Base-by-base conservation (phyloP, 257 asterid genomes). In the Ehretia macrophylla region DNA sequence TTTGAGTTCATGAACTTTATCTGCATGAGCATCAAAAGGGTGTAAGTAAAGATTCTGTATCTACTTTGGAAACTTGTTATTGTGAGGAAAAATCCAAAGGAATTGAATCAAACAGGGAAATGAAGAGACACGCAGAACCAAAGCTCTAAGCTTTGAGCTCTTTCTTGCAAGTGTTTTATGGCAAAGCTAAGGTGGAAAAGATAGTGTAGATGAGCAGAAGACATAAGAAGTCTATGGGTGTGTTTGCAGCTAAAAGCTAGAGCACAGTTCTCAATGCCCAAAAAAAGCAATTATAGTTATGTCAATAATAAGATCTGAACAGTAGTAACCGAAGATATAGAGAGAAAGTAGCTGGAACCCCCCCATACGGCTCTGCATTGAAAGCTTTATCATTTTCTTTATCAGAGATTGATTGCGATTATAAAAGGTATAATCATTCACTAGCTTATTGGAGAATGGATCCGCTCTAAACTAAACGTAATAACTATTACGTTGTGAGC, bases 151-250 rank as follows among this genome's bases (percentile, higher is more conserved):
- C 40, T 58, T 56, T 35, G 35, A 68, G 66, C 45, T 18, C 53
- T 38, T 56, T 61, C 60, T 64, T 59, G 61, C 52, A 51, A 62
- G 78, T 57, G 76, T 74, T 77, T n/a, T 81, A 83, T 79, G 71
- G 85, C 63, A 71, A 75, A 70, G 74, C 71, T 58, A 72, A 74
- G 81, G 82, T 66, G 71, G 77, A 72, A 71, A 76, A 68, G 73
- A 78, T 55, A 68, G 78, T 17, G 63, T 61, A 58, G 88, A 60
- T 68, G 45, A 58, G 69, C 70, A 67, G 77, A 72, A 79, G 76
- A 72, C 51, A 79, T 74, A 69, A 62, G 27, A 64, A 64, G 59
- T 67, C 64, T 60, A 66, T 4, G 68, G 71, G 70, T 63, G 69
- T 76, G 66, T 75, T 75, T 68, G 79, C 85, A 68, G 83, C 79